These are phyloP conservation scores for Lyophyllum atratum DNA, from an alignment of 768 basidiomycete species.

Conservation along the genomic window DNA sequence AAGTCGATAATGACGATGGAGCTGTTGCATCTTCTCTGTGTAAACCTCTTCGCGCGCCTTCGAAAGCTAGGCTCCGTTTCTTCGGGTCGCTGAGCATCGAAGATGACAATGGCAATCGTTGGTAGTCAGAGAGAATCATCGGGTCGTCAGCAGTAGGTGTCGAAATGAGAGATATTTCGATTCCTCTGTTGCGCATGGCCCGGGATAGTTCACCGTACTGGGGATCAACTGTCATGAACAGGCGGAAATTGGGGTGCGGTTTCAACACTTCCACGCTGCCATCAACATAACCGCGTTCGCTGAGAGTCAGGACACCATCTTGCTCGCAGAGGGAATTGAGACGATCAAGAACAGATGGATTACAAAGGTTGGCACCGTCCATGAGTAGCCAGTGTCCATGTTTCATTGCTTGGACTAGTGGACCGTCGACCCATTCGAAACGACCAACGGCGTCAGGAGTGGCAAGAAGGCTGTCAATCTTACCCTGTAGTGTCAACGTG, in stretches of 20 bases:
- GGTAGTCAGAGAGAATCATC: conserved; percentile 43
- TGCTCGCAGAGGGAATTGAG: conserved; percentile 95
- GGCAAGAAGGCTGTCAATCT: conserved; percentile 23
- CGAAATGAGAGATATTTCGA: conserved; percentile 69
- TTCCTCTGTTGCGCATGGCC: conserved; percentile 97
- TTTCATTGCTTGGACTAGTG: conserved; percentile 83
- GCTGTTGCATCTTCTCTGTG: background rate
- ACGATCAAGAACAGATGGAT: conserved; percentile 92
- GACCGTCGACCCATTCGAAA: conserved; percentile 97
- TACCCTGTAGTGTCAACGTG: conserved; percentile 16
- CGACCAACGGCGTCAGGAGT: conserved; percentile 42
- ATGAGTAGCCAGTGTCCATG: conserved; percentile 88
- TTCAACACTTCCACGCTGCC: conserved; percentile 72
- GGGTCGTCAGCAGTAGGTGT: conserved; percentile 45
- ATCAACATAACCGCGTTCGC: conserved; percentile 83
- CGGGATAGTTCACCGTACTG: conserved; percentile 92
- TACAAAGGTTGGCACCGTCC: conserved; percentile 93
- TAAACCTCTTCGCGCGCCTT: conserved; percentile 39
- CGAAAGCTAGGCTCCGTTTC: conserved; percentile 27
- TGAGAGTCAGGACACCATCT: conserved; percentile 80
- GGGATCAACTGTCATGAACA: conserved; percentile 94
- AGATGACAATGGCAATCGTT: conserved; percentile 46
- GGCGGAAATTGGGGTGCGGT: conserved; percentile 87
- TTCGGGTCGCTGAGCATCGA: conserved; percentile 9
- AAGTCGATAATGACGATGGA: conserved; percentile 25